Evolutionary conservation across 2,329 filamentous ascomycete species (phyloP), one percentile per base, ranked within the genome.

Genomic region (Coniochaeta pulveracea): DNA sequence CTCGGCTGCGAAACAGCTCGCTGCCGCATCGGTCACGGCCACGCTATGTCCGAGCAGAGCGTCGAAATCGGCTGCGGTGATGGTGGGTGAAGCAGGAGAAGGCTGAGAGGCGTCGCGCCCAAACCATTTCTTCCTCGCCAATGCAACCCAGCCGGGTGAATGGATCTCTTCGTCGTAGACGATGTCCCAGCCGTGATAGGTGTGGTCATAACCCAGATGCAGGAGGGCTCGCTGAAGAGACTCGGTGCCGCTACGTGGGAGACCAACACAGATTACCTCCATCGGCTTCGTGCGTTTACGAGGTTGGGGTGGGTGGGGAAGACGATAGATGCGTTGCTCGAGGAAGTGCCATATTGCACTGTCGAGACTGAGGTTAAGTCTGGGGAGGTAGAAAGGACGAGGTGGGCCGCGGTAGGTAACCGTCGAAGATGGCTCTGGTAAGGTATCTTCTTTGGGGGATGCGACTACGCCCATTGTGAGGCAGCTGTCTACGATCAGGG

Each of bases 1-100:
- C 31, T 69, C 63, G 12, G 56, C 51, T 3, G 53, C 57, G 17
- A 69, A 60, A 16, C 38, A 33, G 7, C 34, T 38, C 5, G 39
- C 43, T 8, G 43, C 40, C 4, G 41, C 41, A 18, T 47, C 45
- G 8, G 44, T 46, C 2, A 46, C 44, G 8, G 44, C 45, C 8
- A 38, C 39, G 21, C 34, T 22, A 27, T 46, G 42, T 0, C 43
- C 43, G 3, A 47, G 32, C 10, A 47, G 16, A 5, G 24, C 36
- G 33, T 47, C 44, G 15, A 47, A 47, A 9, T 47, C 44, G 9
- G 26, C 26, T 4, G 40, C 38, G 2, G 41, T 37, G 10, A 43
- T 36, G 11, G 9, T 27, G n/a, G 10, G 27, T n/a, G 27, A 16
- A 17, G 16, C 18, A 11, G 28, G 18, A 21, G n/a, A 19, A 22